These are phyloP conservation scores for Magnolia sinica DNA, from an alignment of 164 flowering plant species.

Conservation along the genomic window DNA sequence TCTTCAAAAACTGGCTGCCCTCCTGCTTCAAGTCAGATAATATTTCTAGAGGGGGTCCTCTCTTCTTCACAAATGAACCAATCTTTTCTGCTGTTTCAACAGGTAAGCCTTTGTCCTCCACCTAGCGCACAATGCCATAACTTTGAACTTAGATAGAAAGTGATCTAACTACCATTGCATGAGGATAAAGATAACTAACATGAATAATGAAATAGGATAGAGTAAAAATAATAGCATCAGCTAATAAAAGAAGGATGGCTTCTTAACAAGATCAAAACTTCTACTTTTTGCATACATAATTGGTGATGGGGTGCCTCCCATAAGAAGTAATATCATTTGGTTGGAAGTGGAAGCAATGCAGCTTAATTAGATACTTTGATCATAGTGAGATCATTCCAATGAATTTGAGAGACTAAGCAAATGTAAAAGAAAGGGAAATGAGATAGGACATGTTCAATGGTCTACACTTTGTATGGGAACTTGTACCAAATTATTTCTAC, in stretches of 20 bases:
- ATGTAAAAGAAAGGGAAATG: too few relatives aligned
- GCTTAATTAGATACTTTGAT: too few relatives aligned
- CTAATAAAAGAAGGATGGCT: not conserved
- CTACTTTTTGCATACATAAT: too few relatives aligned
- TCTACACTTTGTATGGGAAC: too few relatives aligned
- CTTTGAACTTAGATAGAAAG: not conserved
- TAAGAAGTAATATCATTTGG: too few relatives aligned
- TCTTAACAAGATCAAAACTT: too few relatives aligned
- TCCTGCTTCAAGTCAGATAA: slow-evolving; percentile 59
- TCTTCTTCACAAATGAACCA: slow-evolving; percentile 79
- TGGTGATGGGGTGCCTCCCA: too few relatives aligned
- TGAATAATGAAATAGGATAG: not conserved
- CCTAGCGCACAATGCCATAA: slow-evolving; percentile 30
- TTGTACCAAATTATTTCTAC: too few relatives aligned
- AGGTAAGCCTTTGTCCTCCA: slow-evolving; percentile 78
- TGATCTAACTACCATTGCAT: not conserved
- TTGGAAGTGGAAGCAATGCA: too few relatives aligned
- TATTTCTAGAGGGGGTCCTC: slow-evolving; percentile 67
- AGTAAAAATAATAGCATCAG: not conserved
- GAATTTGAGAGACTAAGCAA: too few relatives aligned
- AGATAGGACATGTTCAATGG: too few relatives aligned
- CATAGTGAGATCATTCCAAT: too few relatives aligned
- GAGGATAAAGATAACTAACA: not conserved
- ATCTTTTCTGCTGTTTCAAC: slow-evolving; percentile 74
- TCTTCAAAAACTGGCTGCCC: slow-evolving; percentile 59